Evolutionary conservation across 768 basidiomycete genomes (phyloP).

Genomic region (Lactarius tabidus): DNA sequence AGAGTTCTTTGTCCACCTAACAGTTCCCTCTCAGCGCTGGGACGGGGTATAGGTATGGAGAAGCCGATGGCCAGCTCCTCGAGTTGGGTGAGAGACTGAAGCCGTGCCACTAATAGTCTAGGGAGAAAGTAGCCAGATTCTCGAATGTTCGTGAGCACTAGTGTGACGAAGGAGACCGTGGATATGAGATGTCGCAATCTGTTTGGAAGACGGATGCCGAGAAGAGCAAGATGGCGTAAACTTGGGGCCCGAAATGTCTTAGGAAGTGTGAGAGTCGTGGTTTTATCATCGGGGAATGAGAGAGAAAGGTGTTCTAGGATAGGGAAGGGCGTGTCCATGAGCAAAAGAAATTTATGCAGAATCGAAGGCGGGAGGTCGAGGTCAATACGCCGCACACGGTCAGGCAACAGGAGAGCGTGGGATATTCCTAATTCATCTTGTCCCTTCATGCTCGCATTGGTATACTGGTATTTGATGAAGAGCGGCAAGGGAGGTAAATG

Average conservation of each 20-base stretch:
- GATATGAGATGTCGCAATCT: too few relatives aligned
- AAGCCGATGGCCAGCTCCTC: constrained; percentile 5
- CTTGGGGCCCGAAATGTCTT: background rate
- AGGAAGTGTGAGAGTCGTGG: background rate
- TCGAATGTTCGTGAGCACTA: too few relatives aligned
- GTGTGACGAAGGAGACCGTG: too few relatives aligned
- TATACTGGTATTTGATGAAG: background rate
- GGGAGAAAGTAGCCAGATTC: background rate
- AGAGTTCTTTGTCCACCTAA: too few relatives aligned
- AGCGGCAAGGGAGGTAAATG: background rate
- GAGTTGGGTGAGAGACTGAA: background rate
- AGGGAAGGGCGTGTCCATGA: background rate
- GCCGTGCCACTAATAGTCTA: background rate
- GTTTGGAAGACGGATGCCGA: too few relatives aligned
- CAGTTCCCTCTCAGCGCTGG: too few relatives aligned
- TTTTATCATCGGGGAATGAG: background rate
- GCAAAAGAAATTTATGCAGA: background rate
- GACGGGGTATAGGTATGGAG: too few relatives aligned
- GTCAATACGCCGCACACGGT: background rate
- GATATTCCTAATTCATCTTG: background rate
- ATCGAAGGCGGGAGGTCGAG: background rate
- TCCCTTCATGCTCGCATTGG: background rate
- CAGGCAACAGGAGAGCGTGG: background rate
- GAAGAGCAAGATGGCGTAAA: too few relatives aligned
- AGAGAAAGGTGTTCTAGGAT: background rate